Base-by-base conservation (phyloP, 805 yeast species). In the Hanseniaspora thailandica region DNA sequence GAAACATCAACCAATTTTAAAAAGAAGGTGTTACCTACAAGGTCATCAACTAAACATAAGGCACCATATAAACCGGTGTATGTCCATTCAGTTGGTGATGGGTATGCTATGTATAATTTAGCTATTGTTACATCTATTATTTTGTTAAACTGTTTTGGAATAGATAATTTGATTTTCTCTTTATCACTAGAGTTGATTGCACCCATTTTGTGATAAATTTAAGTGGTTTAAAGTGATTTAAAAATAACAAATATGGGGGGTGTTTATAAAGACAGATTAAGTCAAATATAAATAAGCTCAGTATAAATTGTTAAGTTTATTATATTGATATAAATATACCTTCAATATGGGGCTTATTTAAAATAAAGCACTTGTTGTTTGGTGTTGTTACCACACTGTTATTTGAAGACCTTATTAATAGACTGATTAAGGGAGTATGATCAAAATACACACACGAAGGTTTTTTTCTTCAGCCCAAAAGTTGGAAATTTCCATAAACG, bases 31-130 rank as follows among this genome's bases (percentile, higher is more conserved):
- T 90, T 90, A 2, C 97, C 97, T 1, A 93, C 96, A 12, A 86
- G 68, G 66, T 93, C 98, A 65, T 93, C 96, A 19, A 85, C 96
- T 7, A 93, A 68, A 1, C 80, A 83, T 17, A 89, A 67, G 1
- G 97, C 97, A 4, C 98, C 98, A 4, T 81, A 73, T 15, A 93
- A 70, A 0, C 96, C 97, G 0, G 98, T 90, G 69, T 76, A 86
- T 20, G 75, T 76, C 97, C 97, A 93, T 57, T 77, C 71, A 20
- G 75, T 74, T 2, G 84, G 81, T 59, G 85, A 82, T 3, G 97
- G 97, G 63, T 85, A 81, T 1, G 97, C 95, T 25, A 90, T 78
- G 69, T 88, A 93, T 46, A 93, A 73, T 55, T 95, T 71, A 0
- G 96, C 97, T 2, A 90, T 84, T 0, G 96, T 82, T 45, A 94